Base-by-base conservation (phyloP, 2,329 filamentous ascomycete species). In the Fusarium robinianum region DNA sequence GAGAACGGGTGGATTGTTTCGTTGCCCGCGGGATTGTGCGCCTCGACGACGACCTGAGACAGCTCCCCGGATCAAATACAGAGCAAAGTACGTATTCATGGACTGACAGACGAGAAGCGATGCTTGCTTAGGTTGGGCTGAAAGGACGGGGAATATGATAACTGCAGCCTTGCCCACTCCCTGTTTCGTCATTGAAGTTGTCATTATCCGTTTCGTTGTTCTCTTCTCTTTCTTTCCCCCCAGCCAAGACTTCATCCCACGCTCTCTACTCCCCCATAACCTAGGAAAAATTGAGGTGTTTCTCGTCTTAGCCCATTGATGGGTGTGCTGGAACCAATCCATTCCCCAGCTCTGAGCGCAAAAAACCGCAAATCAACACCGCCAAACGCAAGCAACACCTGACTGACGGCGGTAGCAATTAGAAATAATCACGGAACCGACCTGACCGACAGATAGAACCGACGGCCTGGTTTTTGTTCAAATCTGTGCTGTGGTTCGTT, bases 31-130 rank as follows among this genome's bases (percentile, higher is more conserved):
- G 51, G 49, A 57, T 57, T 50, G 55, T 53, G 46, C 45, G 43
- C 46, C 37, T 36, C 55, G 37, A 42, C 42, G 31, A 50, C 43
- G 23, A 60, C 57, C 57, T 60, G 57, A 60, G 57, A 60, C 57
- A 55, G 32, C 45, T 37, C 49, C 41, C 39, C 40, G 8, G 27
- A 27, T n/a, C n/a, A 8, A 24, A 10, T 51, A 48, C 51, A 58
- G 46, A 46, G 37, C 46, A 44, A 42, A 58, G 47, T 49, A 59
- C 46, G 55, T 57, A 57, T n/a, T n/a, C 52, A 43, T 55, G 56
- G 56, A 55, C 41, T 33, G 36, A 51, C 43, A 32, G 33, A 46
- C 38, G 39, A 46, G 36, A 31, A 40, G 48, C 25, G 49, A 38
- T 50, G 27, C 39, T 45, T 24, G 44, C 52, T 24, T 18, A 26